phyloP scores from a whole-genome alignment of 73 alveolate species.

The Paramecium caudatum region DNA sequence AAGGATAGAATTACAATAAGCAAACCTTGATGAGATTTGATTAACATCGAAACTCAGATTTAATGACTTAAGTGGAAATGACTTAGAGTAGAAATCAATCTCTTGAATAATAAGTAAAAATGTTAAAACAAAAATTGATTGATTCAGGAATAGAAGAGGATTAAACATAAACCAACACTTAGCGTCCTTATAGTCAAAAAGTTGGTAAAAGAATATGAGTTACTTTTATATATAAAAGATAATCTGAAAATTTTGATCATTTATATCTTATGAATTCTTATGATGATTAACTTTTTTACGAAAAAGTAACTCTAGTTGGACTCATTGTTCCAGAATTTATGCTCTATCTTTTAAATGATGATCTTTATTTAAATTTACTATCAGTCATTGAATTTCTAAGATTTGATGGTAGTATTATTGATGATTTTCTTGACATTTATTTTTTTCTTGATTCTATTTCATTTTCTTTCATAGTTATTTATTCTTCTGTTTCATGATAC shows the following conservation, averaged over 20 bases:
- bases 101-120: not conserved
- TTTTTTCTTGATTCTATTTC: constrained; percentile 29
- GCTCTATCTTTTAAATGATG: constrained; percentile 17
- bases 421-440: not conserved
- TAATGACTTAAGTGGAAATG: not conserved
- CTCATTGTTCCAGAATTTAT: constrained; percentile 43
- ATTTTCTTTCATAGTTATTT: constrained; percentile 30
- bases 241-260: too few relatives aligned
- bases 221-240: constrained; percentile 1
- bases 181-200: constrained; percentile 18
- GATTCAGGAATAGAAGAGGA: not conserved
- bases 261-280: not conserved
- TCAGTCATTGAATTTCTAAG: constrained; percentile 20
- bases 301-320: constrained; percentile 39
- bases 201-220: not conserved
- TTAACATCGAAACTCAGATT: not conserved
- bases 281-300: not conserved
- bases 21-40: not conserved
- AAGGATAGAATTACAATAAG: not conserved
- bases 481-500: constrained; percentile 24
- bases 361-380: constrained; percentile 10
- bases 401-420: constrained; percentile 33
- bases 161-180: not conserved
- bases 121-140: not conserved
- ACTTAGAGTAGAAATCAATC: not conserved